These are phyloP conservation scores for Leucocoprinus birnbaumii DNA, from an alignment of 768 basidiomycete species.

Conservation along the genomic window DNA sequence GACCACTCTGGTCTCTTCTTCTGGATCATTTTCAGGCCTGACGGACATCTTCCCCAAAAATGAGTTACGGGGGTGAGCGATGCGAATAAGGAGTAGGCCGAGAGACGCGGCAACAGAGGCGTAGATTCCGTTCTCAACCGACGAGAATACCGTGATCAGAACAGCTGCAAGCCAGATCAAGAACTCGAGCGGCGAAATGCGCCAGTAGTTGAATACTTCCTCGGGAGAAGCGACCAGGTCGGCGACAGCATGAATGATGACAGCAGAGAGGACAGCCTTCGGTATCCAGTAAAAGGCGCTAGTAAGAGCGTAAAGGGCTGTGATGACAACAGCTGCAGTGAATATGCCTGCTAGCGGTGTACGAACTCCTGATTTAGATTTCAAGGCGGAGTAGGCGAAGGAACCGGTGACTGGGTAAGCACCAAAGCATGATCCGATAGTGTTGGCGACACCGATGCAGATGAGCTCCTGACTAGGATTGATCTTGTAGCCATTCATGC, in stretches of 20 bases:
- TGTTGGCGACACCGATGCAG: constrained; percentile 97
- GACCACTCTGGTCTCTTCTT: constrained; percentile 60
- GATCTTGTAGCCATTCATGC: constrained; percentile 92
- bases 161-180: constrained; percentile 87
- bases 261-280: constrained; percentile 77
- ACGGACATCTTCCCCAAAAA: constrained; percentile 88
- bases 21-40: constrained; percentile 32
- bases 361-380: constrained; percentile 95
- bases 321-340: constrained; percentile 84
- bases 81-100: constrained; percentile 76
- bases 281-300: constrained; percentile 92
- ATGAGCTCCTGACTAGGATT: constrained; percentile 93
- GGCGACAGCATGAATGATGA: constrained; percentile 94
- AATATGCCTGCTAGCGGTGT: constrained; percentile 89
- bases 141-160: constrained; percentile 87
- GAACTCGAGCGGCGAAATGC: constrained; percentile 90
- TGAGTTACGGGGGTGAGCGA: constrained; percentile 84
- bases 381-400: constrained; percentile 96
- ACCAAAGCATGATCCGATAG: constrained; percentile 82
- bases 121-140: constrained; percentile 92
- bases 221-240: constrained; percentile 84
- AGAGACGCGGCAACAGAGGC: constrained; percentile 79
- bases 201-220: constrained; percentile 88
- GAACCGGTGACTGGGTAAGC: constrained; percentile 98
- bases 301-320: constrained; percentile 93